These are phyloP conservation scores for Cicer judaicum DNA, from an alignment of 306 rosid species.

Conservation along the genomic window DNA sequence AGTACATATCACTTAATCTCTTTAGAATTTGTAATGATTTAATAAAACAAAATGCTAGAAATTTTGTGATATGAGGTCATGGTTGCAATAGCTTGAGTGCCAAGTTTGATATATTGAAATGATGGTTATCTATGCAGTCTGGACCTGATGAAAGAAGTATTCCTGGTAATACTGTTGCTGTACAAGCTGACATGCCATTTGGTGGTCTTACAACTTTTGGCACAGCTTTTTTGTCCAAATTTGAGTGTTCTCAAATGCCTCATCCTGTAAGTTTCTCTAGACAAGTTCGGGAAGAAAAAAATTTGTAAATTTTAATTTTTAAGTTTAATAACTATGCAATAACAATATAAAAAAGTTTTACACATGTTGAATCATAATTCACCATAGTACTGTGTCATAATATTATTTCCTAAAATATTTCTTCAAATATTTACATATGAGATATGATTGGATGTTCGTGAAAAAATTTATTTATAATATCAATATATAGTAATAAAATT, in stretches of 20 bases:
- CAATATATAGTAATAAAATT: background rate
- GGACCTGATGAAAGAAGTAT: slow-evolving; percentile 97
- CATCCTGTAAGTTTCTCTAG: slow-evolving; percentile 71
- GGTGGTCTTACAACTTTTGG: slow-evolving; percentile 87
- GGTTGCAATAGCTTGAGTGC: background rate
- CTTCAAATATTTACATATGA: no score
- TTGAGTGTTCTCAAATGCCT: slow-evolving; percentile 97
- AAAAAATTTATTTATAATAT: no score
- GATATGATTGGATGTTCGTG: no score
- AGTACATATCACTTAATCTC: no score
- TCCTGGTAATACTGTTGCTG: slow-evolving; percentile 96
- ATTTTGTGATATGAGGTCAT: background rate
- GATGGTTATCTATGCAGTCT: slow-evolving; percentile 57
- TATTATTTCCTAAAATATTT: background rate
- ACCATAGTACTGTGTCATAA: background rate
- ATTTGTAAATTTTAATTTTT: background rate
- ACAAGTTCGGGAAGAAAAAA: background rate
- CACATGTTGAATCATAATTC: background rate
- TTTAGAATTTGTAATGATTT: no score
- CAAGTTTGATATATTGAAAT: slow-evolving; percentile 8
- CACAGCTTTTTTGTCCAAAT: slow-evolving; percentile 88
- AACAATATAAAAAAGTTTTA: background rate
- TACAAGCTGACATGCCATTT: slow-evolving; percentile 98
- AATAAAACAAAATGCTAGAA: no score
- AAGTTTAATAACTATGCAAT: background rate